A percentile compares a stretch with the other conserved stretches of the same genome.
These are phyloP conservation scores for Cubamyces lactineus DNA, from an alignment of 768 basidiomycete genomes.

Conservation along the genomic window DNA sequence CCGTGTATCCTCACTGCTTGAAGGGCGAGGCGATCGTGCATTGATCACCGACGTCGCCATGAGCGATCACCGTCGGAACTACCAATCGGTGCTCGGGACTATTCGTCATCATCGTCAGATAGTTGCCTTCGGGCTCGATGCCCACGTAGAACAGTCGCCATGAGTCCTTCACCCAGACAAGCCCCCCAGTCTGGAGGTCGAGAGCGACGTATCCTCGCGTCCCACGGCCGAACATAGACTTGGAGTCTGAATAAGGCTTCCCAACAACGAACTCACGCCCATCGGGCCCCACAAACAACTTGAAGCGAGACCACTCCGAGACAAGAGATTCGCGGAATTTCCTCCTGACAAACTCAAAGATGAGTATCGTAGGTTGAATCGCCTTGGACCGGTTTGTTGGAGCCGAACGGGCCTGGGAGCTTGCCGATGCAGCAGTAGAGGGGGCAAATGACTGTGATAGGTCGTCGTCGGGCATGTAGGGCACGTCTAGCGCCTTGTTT, in stretches of 20 bases:
- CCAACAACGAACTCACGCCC: constrained; percentile 4
- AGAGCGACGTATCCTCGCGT: constrained; percentile 20
- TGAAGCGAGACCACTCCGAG: constrained; percentile 5
- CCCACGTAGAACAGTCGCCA: constrained; percentile 9
- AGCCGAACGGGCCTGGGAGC: too few species aligned
- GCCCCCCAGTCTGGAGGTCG: constrained; percentile 2
- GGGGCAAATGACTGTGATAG: too few species aligned
- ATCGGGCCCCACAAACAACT: background rate
- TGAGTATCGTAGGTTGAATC: background rate
- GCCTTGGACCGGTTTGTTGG: too few species aligned
- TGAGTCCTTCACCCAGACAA: constrained; percentile 23
- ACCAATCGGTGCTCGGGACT: background rate
- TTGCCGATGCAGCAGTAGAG: too few species aligned
- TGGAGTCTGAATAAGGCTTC: constrained; percentile 1
- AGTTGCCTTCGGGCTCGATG: constrained; percentile 11
- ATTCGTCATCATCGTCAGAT: background rate
- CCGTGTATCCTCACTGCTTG: background rate
- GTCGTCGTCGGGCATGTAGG: background rate
- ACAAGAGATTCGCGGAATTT: background rate
- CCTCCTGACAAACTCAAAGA: background rate
- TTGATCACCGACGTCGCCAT: constrained; percentile 3
- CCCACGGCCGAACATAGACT: constrained; percentile 9
- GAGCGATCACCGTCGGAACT: constrained; percentile 7
- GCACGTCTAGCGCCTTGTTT: background rate
- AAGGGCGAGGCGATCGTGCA: background rate